phyloP scores from a whole-genome alignment of 2,329 filamentous ascomycete species.

The Trichoderma simmonsii region DNA sequence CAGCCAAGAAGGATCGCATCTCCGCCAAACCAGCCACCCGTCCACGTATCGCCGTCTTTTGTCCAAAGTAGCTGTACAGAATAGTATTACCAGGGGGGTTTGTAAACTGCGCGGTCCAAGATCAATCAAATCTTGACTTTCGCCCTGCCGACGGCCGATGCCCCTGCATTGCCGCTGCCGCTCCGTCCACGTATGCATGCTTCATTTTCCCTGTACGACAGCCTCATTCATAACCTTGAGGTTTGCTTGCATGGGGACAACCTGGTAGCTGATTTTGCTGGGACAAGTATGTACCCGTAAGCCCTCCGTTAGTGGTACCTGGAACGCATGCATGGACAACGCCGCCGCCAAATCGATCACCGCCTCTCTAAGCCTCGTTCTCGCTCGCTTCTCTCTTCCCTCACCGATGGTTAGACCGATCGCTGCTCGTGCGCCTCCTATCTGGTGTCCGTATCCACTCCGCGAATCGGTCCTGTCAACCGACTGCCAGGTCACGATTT shows the following conservation, averaged over 20 bases:
- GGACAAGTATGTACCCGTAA: not conserved
- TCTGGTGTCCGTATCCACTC: constrained; percentile 1
- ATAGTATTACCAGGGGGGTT: not conserved
- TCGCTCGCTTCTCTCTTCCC: not conserved
- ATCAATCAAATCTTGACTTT: not conserved
- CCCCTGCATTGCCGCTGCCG: not conserved
- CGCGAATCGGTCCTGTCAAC: constrained; percentile 7
- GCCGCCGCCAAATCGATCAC: not conserved
- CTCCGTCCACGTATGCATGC: not conserved
- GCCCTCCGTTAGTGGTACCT: not conserved
- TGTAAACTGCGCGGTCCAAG: not conserved
- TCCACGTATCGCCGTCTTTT: not conserved
- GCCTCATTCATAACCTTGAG: not conserved
- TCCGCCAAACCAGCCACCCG: not conserved
- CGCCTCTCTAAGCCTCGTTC: not conserved
- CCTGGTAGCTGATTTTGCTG: not conserved
- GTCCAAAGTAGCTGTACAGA: not conserved
- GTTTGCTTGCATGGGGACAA: not conserved
- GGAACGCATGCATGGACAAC: not conserved
- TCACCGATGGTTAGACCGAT: constrained; percentile 11
- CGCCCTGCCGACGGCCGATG: not conserved
- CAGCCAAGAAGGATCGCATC: constrained; percentile 4
- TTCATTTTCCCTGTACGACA: not conserved
- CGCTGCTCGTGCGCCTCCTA: not conserved
- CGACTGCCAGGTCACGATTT: not conserved